Percentiles rank a stretch among this genome's conserved stretches.
phyloP scores from a whole-genome alignment of 495 filamentous ascomycete genomes.

The Xanthoparmelia taractica region DNA sequence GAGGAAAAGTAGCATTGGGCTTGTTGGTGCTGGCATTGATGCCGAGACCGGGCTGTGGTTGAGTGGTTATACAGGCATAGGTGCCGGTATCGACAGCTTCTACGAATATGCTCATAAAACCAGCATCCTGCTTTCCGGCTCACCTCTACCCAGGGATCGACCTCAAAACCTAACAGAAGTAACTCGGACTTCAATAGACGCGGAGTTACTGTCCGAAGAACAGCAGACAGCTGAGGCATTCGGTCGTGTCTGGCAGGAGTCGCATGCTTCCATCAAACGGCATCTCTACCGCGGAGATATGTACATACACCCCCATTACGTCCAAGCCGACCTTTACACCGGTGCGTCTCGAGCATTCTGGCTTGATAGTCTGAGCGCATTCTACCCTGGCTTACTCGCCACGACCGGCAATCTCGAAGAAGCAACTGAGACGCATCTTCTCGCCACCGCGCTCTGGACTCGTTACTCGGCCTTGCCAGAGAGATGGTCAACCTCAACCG shows the following conservation, averaged over 20 bases:
- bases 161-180: constrained; percentile 32
- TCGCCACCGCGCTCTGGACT: constrained; percentile 89
- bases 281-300: constrained; percentile 60
- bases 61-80: constrained; percentile 78
- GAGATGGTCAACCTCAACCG: constrained; percentile 82
- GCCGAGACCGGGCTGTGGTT: constrained; percentile 88
- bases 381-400: constrained; percentile 86
- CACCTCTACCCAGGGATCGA: not conserved
- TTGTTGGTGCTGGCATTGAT: constrained; percentile 90
- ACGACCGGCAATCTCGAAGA: constrained; percentile 83
- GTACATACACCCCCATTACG: constrained; percentile 83
- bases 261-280: constrained; percentile 75
- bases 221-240: constrained; percentile 71
- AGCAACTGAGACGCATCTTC: constrained; percentile 76
- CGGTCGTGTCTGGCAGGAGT: constrained; percentile 74
- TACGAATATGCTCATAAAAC: constrained; percentile 97
- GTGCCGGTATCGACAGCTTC: constrained; percentile 93
- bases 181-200: constrained; percentile 3
- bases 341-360: constrained; percentile 76
- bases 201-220: constrained; percentile 33
- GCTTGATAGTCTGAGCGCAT: constrained; percentile 92
- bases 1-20: constrained; percentile 69
- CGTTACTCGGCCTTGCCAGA: constrained; percentile 88
- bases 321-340: constrained; percentile 81
- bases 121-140: constrained; percentile 74